Base-by-base conservation (phyloP, 352 stramenopile species). In the Phytophthora boehmeriae region DNA sequence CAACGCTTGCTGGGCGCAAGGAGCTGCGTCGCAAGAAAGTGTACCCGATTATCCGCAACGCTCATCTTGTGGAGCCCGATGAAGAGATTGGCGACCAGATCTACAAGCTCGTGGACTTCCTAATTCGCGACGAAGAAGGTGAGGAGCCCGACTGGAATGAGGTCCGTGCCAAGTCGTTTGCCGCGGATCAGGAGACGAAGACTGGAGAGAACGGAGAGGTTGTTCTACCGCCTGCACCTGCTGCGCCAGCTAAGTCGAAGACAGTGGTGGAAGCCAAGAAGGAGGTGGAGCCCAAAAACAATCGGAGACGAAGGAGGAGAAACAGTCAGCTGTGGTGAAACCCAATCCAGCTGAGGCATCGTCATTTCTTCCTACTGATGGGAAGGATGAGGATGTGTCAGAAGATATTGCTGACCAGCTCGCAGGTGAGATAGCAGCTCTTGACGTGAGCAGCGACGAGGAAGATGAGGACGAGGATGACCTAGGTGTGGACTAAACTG, bases 21-120 rank as follows among this genome's bases (percentile, higher is more conserved):
- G 72, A 89, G 35, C 44, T 96, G 54, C 85, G 87, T 43, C 80
- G 79, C 39, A 93, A 93, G 68, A 96, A 96, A 38, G 87, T 90
- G 38, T 96, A 96, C 61, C 83, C 84, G 35, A 91, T 96, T 43
- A 76, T 96, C 6, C 87, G 87, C 34, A 83, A 96, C 35, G 86
- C 86, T 32, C 87, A 96, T 51, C 68, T 95, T 36, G 83, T 86
- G 10, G 86, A 95, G 59, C 54, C 79, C 0, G 82, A 95, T 30
- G 86, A 95, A 28, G 84, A 93, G 44, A 79, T 95, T 50, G 80
- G 86, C 13, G 86, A 95, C 48, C 83, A 93, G 53, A 93, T 95
- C 46, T 95, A 95, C 77, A 95, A 95, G 61, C 81, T 95, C 30
- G 86, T 95, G 10, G 86, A 93, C 53, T 93, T 95, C 41, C 50